Evolutionary conservation across 1,139 yeast species (phyloP), one percentile per base, ranked within the genome.

Genomic region (Debaryomyces robertsiae): DNA sequence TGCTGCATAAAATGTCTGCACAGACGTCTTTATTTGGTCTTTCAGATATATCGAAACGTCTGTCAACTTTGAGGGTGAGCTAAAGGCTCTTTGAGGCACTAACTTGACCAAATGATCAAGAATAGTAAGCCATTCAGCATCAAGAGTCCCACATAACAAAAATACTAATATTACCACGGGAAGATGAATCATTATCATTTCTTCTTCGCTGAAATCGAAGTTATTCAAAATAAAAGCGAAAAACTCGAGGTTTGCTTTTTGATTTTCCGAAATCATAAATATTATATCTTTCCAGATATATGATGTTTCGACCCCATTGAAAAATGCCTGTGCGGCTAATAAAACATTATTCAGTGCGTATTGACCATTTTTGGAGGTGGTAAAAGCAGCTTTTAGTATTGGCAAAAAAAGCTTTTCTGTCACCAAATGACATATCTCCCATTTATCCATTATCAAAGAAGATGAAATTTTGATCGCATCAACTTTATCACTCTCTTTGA

Each of bases 401-500:
- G 94, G 91, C 0, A 78, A 63, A 38, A 91, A 77, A n/a, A 90
- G 60, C 23, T 65, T 61, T 0, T 96, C 94, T 0, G 90, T 80
- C 1, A 91, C 68, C 19, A 75, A 61, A 16, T 82, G 80, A 10
- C 96, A 93, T 28, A 93, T 82, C 60, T 93, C 98, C 98, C 98
- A 93, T 49, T 89, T 78, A 56, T 93, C 98, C 81, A 90, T 79
- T 4, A 90, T 73, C 4, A 94, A 78, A 3, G 69, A 58, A 19
- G 83, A 67, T 2, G 88, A 73, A 7, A 90, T 81, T 43, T 75
- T 79, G 49, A 81, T 79, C 0, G 87, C 82, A 27, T 74, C 74
- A 1, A 75, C 65, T 30, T 73, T 67, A 19, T 67, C 60, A 9
- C 53, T 50, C 5, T 9, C 14, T 6, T 14, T 4, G 2, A 46